Evolutionary conservation across 1,284 basidiomycete species (phyloP).

Genomic region (Cystobasidium slooffiae): DNA sequence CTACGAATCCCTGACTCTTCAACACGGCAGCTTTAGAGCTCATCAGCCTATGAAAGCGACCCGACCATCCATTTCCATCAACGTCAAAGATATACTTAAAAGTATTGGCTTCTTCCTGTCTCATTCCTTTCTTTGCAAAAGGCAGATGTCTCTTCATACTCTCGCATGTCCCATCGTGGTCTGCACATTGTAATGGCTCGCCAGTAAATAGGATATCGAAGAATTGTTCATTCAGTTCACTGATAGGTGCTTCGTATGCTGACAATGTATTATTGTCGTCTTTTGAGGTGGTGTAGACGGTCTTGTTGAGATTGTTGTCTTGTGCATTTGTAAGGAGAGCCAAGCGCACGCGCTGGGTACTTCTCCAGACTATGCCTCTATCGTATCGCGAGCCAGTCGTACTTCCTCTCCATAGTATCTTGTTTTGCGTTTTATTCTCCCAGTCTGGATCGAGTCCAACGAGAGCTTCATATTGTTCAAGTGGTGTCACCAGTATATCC

Average conservation of each 20-base stretch:
- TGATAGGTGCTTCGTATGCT: slow-evolving; percentile 8
- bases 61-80: slow-evolving; percentile 60
- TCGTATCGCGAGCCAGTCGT: slow-evolving; percentile 59
- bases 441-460: slow-evolving; percentile 54
- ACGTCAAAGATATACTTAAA: slow-evolving; percentile 59
- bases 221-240: slow-evolving; percentile 44
- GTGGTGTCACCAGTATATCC: slow-evolving; percentile 53
- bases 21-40: slow-evolving; percentile 50
- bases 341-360: slow-evolving; percentile 58
- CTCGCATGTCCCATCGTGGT: slow-evolving; percentile 55
- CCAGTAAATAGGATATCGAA: slow-evolving; percentile 54
- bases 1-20: slow-evolving; percentile 53
- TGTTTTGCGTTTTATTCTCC: slow-evolving; percentile 57
- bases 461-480: slow-evolving; percentile 53
- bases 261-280: slow-evolving; percentile 15
- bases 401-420: slow-evolving; percentile 58
- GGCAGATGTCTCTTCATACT: slow-evolving; percentile 53
- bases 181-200: slow-evolving; percentile 54
- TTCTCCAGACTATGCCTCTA: slow-evolving; percentile 55
- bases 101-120: slow-evolving; percentile 47
- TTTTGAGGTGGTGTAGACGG: slow-evolving; percentile 22
- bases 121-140: slow-evolving; percentile 54
- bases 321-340: slow-evolving; percentile 54
- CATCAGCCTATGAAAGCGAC: slow-evolving; percentile 55
- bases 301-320: slow-evolving; percentile 26